Evolutionary conservation across 1,139 yeast genomes (phyloP).

Genomic region (Taphrina sp.): DNA sequence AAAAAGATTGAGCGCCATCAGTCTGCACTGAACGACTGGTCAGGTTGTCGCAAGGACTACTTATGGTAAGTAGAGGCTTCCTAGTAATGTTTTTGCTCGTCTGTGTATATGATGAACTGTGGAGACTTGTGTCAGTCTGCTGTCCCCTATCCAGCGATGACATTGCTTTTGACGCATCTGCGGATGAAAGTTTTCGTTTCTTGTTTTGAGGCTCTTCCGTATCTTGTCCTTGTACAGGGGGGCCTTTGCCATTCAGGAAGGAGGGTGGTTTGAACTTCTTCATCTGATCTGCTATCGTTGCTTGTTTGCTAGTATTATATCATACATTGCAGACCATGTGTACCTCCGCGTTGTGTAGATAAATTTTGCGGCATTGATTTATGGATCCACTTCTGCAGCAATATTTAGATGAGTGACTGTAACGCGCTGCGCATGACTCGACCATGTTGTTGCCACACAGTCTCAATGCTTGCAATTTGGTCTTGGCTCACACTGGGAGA

Average conservation of each 20-base stretch:
- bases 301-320: no score
- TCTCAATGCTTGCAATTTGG: no score
- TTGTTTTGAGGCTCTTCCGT: not conserved
- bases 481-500: no score
- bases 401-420: no score
- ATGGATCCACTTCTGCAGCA: no score
- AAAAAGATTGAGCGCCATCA: conserved; percentile 10
- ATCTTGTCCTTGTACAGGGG: not conserved
- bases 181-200: not conserved
- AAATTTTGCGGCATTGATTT: no score
- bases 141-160: not conserved
- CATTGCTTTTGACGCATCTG: not conserved
- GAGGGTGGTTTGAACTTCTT: conserved; percentile 22
- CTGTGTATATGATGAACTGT: not conserved
- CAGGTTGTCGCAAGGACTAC: not conserved
- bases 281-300: no score
- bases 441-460: no score
- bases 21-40: not conserved
- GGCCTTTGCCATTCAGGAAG: conserved; percentile 13
- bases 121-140: not conserved
- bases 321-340: no score
- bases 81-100: no score
- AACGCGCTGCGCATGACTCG: no score
- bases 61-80: conserved; percentile 24
- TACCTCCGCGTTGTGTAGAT: no score